Conservation (phyloP, 768 basidiomycete genomes). For the Rickenella mellea region DNA sequence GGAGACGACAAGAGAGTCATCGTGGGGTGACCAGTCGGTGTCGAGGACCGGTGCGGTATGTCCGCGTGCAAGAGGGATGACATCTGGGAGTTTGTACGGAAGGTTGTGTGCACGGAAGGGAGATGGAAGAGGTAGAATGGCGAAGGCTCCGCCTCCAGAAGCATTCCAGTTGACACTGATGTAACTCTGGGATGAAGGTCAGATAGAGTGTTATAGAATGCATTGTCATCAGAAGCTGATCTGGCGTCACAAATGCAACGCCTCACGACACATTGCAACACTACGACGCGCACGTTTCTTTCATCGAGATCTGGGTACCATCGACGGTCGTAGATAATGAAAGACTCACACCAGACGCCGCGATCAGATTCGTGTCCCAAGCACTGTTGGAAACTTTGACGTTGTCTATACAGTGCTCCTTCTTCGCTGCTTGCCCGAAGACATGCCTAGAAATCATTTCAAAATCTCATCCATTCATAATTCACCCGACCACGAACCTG, state of each 20-base stretch:
- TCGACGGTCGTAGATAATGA: background rate
- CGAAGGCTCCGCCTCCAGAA: slow-evolving; percentile 89
- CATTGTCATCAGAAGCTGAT: no score
- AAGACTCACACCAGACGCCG: slow-evolving; percentile 65
- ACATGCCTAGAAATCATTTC: slow-evolving; percentile 55
- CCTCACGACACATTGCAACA: no score
- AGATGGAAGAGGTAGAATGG: slow-evolving; percentile 80
- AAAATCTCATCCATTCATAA: background rate
- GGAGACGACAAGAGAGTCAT: slow-evolving; percentile 84
- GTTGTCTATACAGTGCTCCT: slow-evolving; percentile 73
- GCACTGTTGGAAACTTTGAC: slow-evolving; percentile 82
- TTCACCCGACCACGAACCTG: background rate
- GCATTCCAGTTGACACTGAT: slow-evolving; percentile 92
- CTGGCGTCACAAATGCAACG: no score
- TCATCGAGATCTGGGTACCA: background rate
- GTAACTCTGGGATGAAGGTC: slow-evolving; percentile 45
- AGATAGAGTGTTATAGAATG: slow-evolving; percentile 5
- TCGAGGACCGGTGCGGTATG: slow-evolving; percentile 83
- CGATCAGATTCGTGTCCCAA: slow-evolving; percentile 92
- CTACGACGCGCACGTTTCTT: no score
- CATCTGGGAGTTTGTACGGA: slow-evolving; percentile 81
- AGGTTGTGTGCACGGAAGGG: slow-evolving; percentile 49
- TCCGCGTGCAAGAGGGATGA: slow-evolving; percentile 83
- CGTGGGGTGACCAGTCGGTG: slow-evolving; percentile 94
- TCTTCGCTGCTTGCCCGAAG: slow-evolving; percentile 82